Evolutionary conservation across 306 rosid genomes (phyloP), one percentile per base, ranked within the genome.

Genomic region (Arachis hypogaea): DNA sequence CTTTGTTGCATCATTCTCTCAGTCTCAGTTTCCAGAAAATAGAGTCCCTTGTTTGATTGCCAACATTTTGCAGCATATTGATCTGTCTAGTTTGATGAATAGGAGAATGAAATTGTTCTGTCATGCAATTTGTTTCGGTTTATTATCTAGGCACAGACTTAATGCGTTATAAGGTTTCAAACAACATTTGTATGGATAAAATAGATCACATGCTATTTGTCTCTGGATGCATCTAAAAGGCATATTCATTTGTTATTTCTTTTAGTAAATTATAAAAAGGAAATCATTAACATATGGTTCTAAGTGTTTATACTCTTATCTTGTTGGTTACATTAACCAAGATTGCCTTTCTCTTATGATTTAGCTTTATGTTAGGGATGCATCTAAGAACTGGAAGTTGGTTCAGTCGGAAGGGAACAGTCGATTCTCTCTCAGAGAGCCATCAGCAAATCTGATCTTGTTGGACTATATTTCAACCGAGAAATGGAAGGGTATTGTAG

Each of bases 361-460:
- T 63, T 88, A 91, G 98, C 91, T 86, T 36, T 89, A 89, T 75
- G 80, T 85, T 3, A 89, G 91, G 92, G 98, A 94, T 77, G 85
- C 91, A n/a, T 86, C 87, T 30, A 89, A 85, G 87, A 86, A 82
- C 72, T 94, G 98, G 98, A 94, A 89, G 83, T 81, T 72, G 55
- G 84, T 79, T 69, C 95, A 85, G 63, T 83, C 93, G 30, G 96
- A 88, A 52, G 93, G 82, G 60, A 87, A 86, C 71, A 76, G 78
- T 63, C 85, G 81, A 59, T 80, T 94, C 44, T 77, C 86, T 44
- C 84, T 85, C 45, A 86, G 77, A 84, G 98, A 91, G 78, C 94
- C 98, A 46, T 80, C 96, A 11, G 94, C 97, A 70, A 91, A 94
- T 80, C 77, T 88, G 70, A 89, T 94, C 56, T 80, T 94, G 8